phyloP scores from a whole-genome alignment of 1,284 basidiomycete genomes.

The Ceratorhiza oryzae-sativae region DNA sequence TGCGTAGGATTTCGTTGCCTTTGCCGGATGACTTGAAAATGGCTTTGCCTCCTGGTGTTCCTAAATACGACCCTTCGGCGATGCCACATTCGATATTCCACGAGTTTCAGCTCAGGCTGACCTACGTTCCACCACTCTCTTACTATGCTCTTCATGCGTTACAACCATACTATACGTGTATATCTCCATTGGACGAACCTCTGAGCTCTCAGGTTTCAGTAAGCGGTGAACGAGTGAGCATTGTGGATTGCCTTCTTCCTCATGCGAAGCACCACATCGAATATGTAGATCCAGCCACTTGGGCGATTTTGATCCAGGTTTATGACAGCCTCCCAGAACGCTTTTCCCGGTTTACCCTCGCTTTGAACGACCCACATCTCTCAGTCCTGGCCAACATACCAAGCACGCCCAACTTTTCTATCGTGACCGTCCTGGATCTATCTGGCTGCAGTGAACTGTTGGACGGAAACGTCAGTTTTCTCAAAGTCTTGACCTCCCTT shows the following conservation, averaged over 20 bases:
- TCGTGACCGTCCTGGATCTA: constrained; percentile 26
- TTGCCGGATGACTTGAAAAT: neutral
- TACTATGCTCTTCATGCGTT: constrained; percentile 17
- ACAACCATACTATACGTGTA: constrained; percentile 6
- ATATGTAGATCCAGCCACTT: constrained; percentile 18
- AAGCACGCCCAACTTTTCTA: constrained; percentile 21
- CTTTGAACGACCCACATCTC: constrained; percentile 34
- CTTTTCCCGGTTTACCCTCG: constrained; percentile 11
- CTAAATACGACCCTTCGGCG: constrained; percentile 13
- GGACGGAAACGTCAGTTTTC: constrained; percentile 18
- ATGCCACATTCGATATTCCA: constrained; percentile 12
- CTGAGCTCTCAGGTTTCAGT: constrained; percentile 6
- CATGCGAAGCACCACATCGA: constrained; percentile 9
- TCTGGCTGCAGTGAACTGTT: constrained; percentile 1
- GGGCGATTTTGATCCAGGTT: constrained; percentile 30
- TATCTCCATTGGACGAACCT: neutral
- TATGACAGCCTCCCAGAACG: constrained; percentile 16
- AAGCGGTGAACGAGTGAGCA: constrained; percentile 1
- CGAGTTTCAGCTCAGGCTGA: neutral
- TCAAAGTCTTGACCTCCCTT: constrained; percentile 17
- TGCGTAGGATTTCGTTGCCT: constrained; percentile 10
- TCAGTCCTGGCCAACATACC: constrained; percentile 10
- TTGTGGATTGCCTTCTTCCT: constrained; percentile 18
- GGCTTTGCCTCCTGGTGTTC: constrained; percentile 8
- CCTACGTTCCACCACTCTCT: constrained; percentile 1